Evolutionary conservation across 2,329 filamentous ascomycete species (phyloP), one percentile per base, ranked within the genome.

Genomic region (Botrytis squamosa): DNA sequence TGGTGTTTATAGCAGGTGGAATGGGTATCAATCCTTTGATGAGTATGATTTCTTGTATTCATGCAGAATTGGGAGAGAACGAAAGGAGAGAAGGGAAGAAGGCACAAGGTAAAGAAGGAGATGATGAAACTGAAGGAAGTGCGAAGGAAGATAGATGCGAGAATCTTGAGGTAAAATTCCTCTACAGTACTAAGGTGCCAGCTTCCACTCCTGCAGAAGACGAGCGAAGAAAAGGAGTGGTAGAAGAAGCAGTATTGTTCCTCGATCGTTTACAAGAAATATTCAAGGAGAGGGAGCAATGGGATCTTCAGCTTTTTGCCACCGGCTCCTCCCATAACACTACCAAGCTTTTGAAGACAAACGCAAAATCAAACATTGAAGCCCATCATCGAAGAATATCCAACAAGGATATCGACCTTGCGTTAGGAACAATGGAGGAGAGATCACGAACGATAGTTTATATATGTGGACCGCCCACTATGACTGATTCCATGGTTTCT

Each of bases 1-100:
- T 66, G 5, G 20, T 66, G 14, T 66, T 66, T 29, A 49, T 66
- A 25, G 63, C 63, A 16, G 63, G 63, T 16, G 63, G 63, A 33
- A 66, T 66, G 63, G 63, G 63, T 18, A 25, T 66, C 18, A 66
- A 66, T 14, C 63, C 63, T 16, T 44, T 66, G 4, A 49, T 66
- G 20, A 66, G 63, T 12, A 66, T 66, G 42, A 7, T 66, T 9
- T 22, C 42, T 7, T 36, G 22, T 9, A 49, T 66, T 42, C 42
- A 66, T 33, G 12, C 29, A 4, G 29, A 16, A 66, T 9, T 66
- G 5, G 5, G 0, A 36, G 29, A 18, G 6, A n/a, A 63, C n/a
- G 1, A 25, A 38, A n/a, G 14, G 25, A 63, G 25, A 8, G 38
- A 8, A 8, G 22, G 7, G 22, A 40, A n/a, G 5, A 40, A 2